A percentile compares a stretch with the other conserved stretches of the same genome.
Evolutionary conservation across 768 basidiomycete genomes (phyloP).

Genomic region (Pholiota microspora): DNA sequence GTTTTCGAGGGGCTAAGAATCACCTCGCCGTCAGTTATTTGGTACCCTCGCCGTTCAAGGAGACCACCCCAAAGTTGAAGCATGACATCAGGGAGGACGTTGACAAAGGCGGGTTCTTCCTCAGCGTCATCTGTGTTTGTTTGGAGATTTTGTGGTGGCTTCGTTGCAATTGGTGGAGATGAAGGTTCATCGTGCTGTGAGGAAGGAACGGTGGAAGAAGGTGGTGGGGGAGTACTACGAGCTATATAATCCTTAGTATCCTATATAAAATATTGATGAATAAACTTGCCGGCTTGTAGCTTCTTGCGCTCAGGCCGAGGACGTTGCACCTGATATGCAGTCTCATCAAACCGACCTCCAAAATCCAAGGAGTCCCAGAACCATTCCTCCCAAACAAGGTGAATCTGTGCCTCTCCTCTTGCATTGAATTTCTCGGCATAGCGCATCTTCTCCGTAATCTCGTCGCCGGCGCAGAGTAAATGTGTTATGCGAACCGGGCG

Average conservation of each 20-base stretch:
- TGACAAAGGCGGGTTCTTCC: constrained; percentile 56
- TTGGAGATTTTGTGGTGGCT: neutral
- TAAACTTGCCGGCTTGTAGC: constrained; percentile 22
- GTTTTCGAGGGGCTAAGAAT: constrained; percentile 58
- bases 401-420: constrained; percentile 68
- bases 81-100: constrained; percentile 59
- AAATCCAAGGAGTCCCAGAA: constrained; percentile 89
- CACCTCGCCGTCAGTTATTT: constrained; percentile 55
- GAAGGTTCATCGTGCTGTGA: constrained; percentile 20
- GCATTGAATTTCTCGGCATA: constrained; percentile 76
- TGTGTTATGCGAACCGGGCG: constrained; percentile 83
- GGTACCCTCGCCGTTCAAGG: constrained; percentile 65
- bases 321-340: constrained; percentile 51
- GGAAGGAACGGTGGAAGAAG: constrained; percentile 20
- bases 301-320: constrained; percentile 60
- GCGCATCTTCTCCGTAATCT: constrained; percentile 72
- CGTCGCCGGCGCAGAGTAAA: constrained; percentile 70
- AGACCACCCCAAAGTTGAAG: constrained; percentile 72
- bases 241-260: constrained; percentile 9
- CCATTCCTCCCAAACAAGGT: constrained; percentile 94
- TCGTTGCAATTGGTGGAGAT: constrained; percentile 18
- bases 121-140: constrained; percentile 29
- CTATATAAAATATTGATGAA: neutral
- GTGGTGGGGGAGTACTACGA: constrained; percentile 19
- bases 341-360: constrained; percentile 70